These are phyloP conservation scores for Microdochium trichocladiopsis DNA, from an alignment of 2,329 filamentous ascomycete genomes.

Conservation along the genomic window DNA sequence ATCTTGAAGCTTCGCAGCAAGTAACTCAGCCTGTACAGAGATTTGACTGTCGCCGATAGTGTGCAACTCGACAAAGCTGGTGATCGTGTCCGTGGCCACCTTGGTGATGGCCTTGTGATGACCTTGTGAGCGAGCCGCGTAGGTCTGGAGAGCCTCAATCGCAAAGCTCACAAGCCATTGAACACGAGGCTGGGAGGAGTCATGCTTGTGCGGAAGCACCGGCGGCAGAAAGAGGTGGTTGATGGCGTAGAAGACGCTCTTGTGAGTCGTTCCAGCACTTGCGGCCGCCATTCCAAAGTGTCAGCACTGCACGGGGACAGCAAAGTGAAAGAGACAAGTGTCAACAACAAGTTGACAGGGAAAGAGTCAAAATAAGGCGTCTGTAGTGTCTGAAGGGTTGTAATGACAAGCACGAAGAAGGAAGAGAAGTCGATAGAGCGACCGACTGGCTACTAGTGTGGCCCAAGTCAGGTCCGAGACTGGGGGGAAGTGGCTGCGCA, in stretches of 20 bases:
- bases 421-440: too few species aligned
- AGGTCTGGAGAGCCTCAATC: not conserved
- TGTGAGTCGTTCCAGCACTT: not conserved
- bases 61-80: not conserved
- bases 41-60: not conserved
- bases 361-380: too few species aligned
- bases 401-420: too few species aligned
- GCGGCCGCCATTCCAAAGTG: not conserved
- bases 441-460: too few species aligned
- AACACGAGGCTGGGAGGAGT: not conserved
- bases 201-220: not conserved
- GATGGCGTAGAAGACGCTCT: not conserved
- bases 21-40: not conserved
- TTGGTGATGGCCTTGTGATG: too few species aligned
- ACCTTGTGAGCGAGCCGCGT: not conserved
- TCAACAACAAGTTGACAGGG: too few species aligned
- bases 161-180: not conserved
- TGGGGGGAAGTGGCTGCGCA: too few species aligned
- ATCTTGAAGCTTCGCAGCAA: too few species aligned
- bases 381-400: too few species aligned
- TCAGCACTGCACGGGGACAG: not conserved
- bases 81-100: not conserved
- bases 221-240: not conserved
- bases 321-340: too few species aligned
- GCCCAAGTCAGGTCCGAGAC: too few species aligned